Percentiles rank a stretch among this genome's conserved stretches.
Evolutionary conservation across 495 filamentous ascomycete genomes (phyloP).

Genomic region (Hyaloscypha hepaticicola): DNA sequence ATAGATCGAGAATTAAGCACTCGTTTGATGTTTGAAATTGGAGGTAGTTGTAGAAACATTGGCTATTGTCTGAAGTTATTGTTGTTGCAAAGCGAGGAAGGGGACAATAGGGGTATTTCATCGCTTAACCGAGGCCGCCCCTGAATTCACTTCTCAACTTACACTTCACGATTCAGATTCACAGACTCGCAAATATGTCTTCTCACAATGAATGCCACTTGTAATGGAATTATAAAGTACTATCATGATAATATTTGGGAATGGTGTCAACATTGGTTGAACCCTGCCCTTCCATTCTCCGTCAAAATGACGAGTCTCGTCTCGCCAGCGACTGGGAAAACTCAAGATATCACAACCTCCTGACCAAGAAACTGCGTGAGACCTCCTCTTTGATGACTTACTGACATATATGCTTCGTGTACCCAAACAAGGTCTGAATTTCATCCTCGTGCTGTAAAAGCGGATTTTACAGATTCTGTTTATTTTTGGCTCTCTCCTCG

Average conservation of each 20-base stretch:
- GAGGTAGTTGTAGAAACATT: background rate
- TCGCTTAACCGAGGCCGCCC: background rate
- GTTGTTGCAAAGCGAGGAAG: background rate
- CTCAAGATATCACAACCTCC: no score
- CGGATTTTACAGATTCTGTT: no score
- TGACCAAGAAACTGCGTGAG: no score
- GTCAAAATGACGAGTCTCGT: no score
- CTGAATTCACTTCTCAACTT: background rate
- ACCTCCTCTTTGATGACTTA: no score
- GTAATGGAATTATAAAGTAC: background rate
- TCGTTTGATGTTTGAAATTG: background rate
- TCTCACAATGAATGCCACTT: background rate
- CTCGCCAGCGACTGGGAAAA: no score
- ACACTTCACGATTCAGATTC: background rate
- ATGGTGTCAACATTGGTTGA: no score
- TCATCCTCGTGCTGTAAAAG: no score
- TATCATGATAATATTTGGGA: background rate
- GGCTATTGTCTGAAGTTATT: background rate
- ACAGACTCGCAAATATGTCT: background rate
- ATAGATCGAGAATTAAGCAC: background rate
- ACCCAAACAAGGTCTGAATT: no score
- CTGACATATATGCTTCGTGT: no score
- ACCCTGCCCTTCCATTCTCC: no score
- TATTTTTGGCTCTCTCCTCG: no score
- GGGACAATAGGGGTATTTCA: background rate